Evolutionary conservation across 2,329 filamentous ascomycete genomes (phyloP).

Genomic region (Aspergillus alliaceus): DNA sequence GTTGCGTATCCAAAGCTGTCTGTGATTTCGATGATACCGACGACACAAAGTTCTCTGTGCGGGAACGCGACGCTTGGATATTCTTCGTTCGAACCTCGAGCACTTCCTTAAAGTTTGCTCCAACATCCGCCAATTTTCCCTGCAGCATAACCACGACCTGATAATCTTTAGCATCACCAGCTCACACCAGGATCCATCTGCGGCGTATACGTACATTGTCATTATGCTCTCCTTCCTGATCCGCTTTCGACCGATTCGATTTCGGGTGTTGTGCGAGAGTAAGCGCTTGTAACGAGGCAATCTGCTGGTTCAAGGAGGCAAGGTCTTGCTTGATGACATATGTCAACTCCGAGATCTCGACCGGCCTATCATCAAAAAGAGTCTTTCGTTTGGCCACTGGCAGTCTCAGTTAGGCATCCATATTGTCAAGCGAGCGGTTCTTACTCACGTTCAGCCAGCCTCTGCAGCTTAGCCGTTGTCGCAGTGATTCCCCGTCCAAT

Average conservation of each 20-base stretch:
- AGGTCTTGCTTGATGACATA: constrained; percentile 98
- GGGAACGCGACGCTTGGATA: constrained; percentile 86
- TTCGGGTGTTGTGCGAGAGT: constrained; percentile 74
- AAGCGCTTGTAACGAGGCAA: constrained; percentile 75
- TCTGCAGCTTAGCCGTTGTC: constrained; percentile 93
- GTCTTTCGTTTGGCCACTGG: constrained; percentile 92
- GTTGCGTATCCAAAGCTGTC: constrained; percentile 60
- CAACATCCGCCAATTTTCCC: constrained; percentile 87
- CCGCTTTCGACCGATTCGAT: constrained; percentile 46
- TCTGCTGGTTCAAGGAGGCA: constrained; percentile 80
- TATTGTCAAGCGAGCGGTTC: background rate
- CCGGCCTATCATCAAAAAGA: constrained; percentile 92
- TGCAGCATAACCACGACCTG: constrained; percentile 80
- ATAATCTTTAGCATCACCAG: constrained; percentile 17
- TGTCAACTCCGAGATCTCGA: constrained; percentile 95
- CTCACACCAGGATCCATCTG: background rate
- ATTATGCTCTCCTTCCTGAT: constrained; percentile 93
- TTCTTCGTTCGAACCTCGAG: constrained; percentile 96
- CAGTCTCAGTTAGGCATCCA: background rate
- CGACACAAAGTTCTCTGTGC: constrained; percentile 96
- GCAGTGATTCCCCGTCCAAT: constrained; percentile 88
- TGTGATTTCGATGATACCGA: constrained; percentile 78
- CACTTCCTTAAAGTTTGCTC: constrained; percentile 95
- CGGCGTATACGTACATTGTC: constrained; percentile 66
- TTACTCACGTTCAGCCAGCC: constrained; percentile 74